phyloP scores from a whole-genome alignment of 306 rosid species.

The Trifolium pratense region DNA sequence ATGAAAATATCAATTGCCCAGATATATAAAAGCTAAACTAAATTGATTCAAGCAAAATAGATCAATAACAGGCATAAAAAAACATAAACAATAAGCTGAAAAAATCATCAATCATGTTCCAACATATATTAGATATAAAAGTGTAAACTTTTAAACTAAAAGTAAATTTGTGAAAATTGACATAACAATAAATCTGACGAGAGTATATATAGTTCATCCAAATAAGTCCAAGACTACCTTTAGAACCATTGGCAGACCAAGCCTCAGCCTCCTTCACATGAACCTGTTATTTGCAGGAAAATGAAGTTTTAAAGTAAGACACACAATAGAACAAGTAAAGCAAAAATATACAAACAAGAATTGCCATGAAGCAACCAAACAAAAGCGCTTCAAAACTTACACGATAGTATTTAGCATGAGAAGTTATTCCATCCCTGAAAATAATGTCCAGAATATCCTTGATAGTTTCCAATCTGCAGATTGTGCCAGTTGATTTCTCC shows the following conservation, averaged over 20 bases:
- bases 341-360: constrained; percentile 32
- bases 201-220: constrained; percentile 20
- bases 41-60: background rate
- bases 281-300: constrained; percentile 58
- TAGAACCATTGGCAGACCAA: constrained; percentile 61
- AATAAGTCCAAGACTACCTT: constrained; percentile 57
- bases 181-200: constrained; percentile 25
- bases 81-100: constrained; percentile 5
- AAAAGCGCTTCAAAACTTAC: constrained; percentile 62
- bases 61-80: constrained; percentile 12
- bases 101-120: constrained; percentile 25
- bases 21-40: constrained; percentile 4
- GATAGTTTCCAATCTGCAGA: constrained; percentile 78
- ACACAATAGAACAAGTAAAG: constrained; percentile 28
- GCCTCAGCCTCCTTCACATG: constrained; percentile 82
- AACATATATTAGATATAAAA: constrained; percentile 19
- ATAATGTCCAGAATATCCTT: constrained; percentile 63
- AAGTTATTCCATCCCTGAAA: constrained; percentile 64
- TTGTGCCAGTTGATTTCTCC: constrained; percentile 55
- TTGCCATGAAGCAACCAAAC: constrained; percentile 23
- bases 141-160: background rate
- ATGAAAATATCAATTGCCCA: background rate
- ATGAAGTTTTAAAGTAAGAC: constrained; percentile 43
- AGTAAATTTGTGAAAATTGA: constrained; percentile 14
- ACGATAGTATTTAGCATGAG: constrained; percentile 76